Evolutionary conservation across 2,329 filamentous ascomycete genomes (phyloP).

Genomic region (Alternaria gaisen): DNA sequence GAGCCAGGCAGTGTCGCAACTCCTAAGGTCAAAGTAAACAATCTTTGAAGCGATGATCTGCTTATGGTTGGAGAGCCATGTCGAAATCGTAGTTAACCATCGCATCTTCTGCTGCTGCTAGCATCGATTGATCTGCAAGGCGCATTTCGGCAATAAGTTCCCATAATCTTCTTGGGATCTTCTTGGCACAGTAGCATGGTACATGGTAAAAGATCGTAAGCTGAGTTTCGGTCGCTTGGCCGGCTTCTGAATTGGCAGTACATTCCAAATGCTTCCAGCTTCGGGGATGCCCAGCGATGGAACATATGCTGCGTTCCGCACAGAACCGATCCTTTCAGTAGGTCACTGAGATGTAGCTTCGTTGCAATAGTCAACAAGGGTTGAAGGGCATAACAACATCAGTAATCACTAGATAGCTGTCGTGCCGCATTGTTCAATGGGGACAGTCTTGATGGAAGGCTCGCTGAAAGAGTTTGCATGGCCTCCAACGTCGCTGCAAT

Average conservation of each 20-base stretch:
- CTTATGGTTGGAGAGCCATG: neutral
- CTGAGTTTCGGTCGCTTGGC: constrained; percentile 2
- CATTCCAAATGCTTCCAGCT: constrained; percentile 1
- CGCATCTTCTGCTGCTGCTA: neutral
- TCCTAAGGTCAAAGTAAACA: too few relatives aligned
- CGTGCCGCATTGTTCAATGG: neutral
- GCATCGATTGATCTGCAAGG: neutral
- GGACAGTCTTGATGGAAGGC: constrained; percentile 1
- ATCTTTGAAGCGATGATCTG: neutral
- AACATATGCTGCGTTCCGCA: constrained; percentile 9
- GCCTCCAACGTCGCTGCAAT: neutral
- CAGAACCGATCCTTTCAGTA: constrained; percentile 9
- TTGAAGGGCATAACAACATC: neutral
- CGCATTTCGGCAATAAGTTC: neutral
- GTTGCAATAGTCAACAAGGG: neutral
- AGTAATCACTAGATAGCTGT: neutral
- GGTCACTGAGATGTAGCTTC: neutral
- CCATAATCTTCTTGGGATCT: neutral
- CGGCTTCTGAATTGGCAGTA: neutral
- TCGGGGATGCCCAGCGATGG: constrained; percentile 5
- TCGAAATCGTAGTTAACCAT: neutral
- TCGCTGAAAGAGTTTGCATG: neutral
- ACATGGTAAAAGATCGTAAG: neutral
- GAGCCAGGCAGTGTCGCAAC: neutral
- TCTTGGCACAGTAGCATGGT: neutral